Evolutionary conservation across 768 basidiomycete genomes (phyloP).

Genomic region (Phanerochaete carnosa): DNA sequence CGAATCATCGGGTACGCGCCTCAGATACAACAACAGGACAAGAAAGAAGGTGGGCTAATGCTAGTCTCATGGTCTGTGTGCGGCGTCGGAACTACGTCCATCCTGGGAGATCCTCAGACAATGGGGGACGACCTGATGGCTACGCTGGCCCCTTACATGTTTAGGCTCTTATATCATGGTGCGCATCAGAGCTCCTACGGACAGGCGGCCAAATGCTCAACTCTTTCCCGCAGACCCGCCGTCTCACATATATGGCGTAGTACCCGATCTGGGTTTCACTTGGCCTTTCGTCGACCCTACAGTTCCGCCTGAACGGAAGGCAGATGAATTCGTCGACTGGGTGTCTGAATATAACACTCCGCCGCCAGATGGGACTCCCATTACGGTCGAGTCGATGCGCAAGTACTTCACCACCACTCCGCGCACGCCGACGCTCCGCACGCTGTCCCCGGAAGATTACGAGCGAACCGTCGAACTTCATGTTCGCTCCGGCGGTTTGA

Average conservation of each 20-base stretch:
- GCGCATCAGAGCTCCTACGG: neutral
- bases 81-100: neutral
- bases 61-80: constrained; percentile 1
- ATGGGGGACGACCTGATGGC: neutral
- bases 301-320: neutral
- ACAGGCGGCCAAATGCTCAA: neutral
- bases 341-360: neutral
- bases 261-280: neutral
- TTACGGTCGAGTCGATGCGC: neutral
- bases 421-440: neutral
- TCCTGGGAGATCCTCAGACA: constrained; percentile 4
- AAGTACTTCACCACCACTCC: neutral
- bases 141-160: neutral
- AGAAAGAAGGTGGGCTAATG: neutral
- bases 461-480: neutral
- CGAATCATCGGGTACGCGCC: no score
- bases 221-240: neutral
- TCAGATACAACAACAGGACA: no score
- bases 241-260: neutral
- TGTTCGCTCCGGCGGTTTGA: neutral
- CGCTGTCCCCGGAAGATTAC: neutral
- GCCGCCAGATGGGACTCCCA: neutral
- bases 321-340: neutral
- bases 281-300: neutral
- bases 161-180: constrained; percentile 9